phyloP scores from a whole-genome alignment of 2,329 filamentous ascomycete genomes.

The Metarhizium guizhouense region DNA sequence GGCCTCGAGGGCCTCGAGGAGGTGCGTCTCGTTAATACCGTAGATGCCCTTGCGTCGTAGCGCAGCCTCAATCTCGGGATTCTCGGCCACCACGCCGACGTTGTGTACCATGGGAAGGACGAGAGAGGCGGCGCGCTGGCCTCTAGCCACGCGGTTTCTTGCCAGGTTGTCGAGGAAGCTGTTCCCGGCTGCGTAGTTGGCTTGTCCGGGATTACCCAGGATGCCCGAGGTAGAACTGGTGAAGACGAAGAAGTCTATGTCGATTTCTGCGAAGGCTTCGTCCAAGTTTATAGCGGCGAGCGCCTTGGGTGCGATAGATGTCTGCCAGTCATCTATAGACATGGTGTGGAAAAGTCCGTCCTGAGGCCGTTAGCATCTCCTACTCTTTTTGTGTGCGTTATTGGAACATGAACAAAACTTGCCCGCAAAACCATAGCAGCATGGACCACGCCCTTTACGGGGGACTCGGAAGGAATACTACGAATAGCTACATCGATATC shows the following conservation, averaged over 20 bases:
- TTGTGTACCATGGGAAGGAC: slow-evolving; percentile 11
- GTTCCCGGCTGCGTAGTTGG: slow-evolving; percentile 22
- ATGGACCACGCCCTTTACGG: slow-evolving; percentile 23
- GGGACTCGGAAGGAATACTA: neutral
- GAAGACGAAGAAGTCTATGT: slow-evolving; percentile 23
- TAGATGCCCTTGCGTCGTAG: neutral
- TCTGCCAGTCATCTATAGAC: slow-evolving; percentile 14
- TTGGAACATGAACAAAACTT: slow-evolving; percentile 14
- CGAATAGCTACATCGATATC: slow-evolving; percentile 11
- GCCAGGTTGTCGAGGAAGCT: slow-evolving; percentile 25
- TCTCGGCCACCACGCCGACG: slow-evolving; percentile 24
- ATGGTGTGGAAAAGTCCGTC: slow-evolving; percentile 8
- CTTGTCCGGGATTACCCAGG: slow-evolving; percentile 21
- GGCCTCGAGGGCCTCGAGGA: neutral
- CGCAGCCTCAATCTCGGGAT: slow-evolving; percentile 12
- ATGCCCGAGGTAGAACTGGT: slow-evolving; percentile 17
- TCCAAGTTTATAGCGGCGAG: slow-evolving; percentile 16
- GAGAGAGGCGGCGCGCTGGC: slow-evolving; percentile 18
- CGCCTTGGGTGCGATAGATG: slow-evolving; percentile 16
- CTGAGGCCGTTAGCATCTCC: neutral
- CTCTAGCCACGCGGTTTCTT: slow-evolving; percentile 15
- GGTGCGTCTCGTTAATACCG: neutral
- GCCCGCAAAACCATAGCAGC: slow-evolving; percentile 23
- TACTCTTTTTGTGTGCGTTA: neutral
- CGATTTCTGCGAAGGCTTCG: slow-evolving; percentile 6